Evolutionary conservation across 2,329 filamentous ascomycete genomes (phyloP).

Genomic region (Pseudogymnoascus sp.): DNA sequence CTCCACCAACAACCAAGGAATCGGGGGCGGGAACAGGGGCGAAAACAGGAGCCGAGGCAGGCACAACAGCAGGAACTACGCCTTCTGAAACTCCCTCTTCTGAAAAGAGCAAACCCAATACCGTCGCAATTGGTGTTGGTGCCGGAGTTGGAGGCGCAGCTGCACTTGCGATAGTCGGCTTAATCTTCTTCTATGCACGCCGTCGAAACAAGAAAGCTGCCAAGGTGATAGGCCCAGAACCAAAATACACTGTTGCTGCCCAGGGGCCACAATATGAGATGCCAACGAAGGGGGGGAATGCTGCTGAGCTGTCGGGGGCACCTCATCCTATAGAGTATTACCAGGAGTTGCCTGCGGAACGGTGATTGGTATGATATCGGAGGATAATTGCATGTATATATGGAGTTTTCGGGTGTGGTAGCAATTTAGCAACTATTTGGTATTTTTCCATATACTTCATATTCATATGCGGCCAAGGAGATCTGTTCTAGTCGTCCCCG

Average conservation of each 20-base stretch:
- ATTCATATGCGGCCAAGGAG: neutral
- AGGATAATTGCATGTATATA: neutral
- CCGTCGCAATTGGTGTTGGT: neutral
- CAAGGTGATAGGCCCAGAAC: neutral
- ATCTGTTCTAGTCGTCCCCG: neutral
- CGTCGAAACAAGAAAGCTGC: neutral
- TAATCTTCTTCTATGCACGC: neutral
- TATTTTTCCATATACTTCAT: neutral
- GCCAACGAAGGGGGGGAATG: neutral
- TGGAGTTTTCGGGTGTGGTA: neutral
- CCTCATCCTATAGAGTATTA: neutral
- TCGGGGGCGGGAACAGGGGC: neutral
- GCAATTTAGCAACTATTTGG: neutral
- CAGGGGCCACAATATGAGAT: neutral
- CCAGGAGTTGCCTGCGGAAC: neutral
- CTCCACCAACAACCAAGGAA: neutral
- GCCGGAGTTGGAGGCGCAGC: neutral
- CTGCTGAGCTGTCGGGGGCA: neutral
- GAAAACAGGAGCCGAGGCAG: neutral
- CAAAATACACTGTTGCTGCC: neutral
- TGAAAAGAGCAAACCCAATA: slow-evolving; percentile 1
- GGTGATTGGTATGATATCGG: neutral
- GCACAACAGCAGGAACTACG: neutral
- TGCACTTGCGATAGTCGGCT: neutral
- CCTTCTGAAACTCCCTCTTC: neutral